Evolutionary conservation across 192 early-diverging fungal genomes (phyloP), one percentile per base, ranked within the genome.

Genomic region (Spizellomyces punctatus): DNA sequence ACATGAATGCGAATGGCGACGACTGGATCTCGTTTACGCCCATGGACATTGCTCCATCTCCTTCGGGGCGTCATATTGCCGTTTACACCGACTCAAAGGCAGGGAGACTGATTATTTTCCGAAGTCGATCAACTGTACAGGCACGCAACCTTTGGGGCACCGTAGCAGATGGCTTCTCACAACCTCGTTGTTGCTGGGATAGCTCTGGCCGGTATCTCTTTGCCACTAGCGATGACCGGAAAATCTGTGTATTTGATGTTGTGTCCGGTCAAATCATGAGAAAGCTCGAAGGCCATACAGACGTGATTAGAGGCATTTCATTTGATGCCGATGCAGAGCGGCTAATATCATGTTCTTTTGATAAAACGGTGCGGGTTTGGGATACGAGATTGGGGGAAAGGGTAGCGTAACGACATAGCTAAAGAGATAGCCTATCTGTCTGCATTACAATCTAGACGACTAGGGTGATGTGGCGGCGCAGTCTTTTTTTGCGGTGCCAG

Each of bases 21-120:
- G 82, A 90, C 57, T 93, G 91, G 91, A 83, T 94, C 10, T 92
- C 91, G 0, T 94, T 94, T 74, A 91, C 91, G 8, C 84, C 92
- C 2, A 88, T 91, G 88, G 82, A 86, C 56, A 72, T 94, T 14
- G 6, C 81, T 0, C 69, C 77, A 0, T 85, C 80, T 6, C 91
- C 91, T 5, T 68, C 78, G 48, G 86, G 84, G 12, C 67, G 66
- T 27, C 84, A 90, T 59, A 46, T 93, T 17, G 75, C 89, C 16
- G 78, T 82, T 7, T 88, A 89, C 50, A 93, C 92, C 0, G 91
- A 93, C 67, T 80, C 86, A 43, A 76, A 81, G 10, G 83, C 80
- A 46, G 92, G 92, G 21, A 80, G 90, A 7, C 78, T 90, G 16
- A 89, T 93, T 36, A 52, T 93, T 8, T 86, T 90, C 64, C 71